Evolutionary conservation across 176 grass and related monocot species (phyloP).

Genomic region (Saccharum spontaneum): DNA sequence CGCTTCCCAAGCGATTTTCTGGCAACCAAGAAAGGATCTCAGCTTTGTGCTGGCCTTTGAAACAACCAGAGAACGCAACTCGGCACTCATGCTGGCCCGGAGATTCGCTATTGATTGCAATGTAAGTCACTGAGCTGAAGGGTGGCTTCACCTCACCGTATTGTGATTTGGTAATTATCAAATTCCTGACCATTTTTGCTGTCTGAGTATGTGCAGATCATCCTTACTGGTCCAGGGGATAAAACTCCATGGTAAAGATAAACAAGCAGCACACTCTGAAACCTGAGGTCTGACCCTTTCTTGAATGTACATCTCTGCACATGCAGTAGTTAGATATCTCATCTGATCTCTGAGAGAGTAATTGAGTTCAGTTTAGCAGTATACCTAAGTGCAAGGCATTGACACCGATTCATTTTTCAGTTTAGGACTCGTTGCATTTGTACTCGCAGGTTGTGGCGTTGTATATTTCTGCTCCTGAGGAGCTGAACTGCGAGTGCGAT

Average conservation of each 20-base stretch:
- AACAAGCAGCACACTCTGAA: not conserved
- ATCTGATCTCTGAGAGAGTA: not conserved
- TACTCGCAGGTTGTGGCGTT: not conserved
- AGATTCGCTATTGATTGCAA: slow-evolving; percentile 83
- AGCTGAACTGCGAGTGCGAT: too few species aligned
- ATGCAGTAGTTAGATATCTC: slow-evolving; percentile 17
- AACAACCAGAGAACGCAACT: slow-evolving; percentile 72
- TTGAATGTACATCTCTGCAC: slow-evolving; percentile 20
- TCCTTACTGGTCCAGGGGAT: slow-evolving; percentile 54
- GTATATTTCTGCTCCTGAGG: not conserved
- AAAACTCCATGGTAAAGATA: slow-evolving; percentile 9
- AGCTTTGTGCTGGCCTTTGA: slow-evolving; percentile 71
- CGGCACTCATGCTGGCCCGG: slow-evolving; percentile 67
- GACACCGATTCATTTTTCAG: not conserved
- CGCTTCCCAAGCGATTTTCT: slow-evolving; percentile 52
- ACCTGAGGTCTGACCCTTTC: not conserved
- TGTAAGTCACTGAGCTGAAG: slow-evolving; percentile 39
- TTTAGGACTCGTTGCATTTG: not conserved
- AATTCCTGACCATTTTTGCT: not conserved
- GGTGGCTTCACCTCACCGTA: not conserved
- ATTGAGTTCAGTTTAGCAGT: slow-evolving; percentile 5
- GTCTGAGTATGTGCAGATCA: slow-evolving; percentile 36
- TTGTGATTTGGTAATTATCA: not conserved
- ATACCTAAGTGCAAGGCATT: not conserved
- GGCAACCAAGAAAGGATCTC: slow-evolving; percentile 63